Evolutionary conservation across 2,329 filamentous ascomycete genomes (phyloP).

Genomic region (Macrophomina phaseolina): DNA sequence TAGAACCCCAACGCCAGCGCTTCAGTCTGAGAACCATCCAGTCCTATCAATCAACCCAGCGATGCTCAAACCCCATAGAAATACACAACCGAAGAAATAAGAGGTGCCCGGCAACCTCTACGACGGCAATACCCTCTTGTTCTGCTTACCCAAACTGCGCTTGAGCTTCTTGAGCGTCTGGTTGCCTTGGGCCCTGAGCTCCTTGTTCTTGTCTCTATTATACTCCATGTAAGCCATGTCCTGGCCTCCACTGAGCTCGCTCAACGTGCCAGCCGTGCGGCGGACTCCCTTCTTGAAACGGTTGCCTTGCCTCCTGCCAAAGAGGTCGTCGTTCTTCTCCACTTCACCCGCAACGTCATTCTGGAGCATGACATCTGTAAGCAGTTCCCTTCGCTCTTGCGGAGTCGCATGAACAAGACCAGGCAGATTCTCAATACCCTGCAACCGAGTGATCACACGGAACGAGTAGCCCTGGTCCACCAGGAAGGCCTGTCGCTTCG

Average conservation of each 20-base stretch:
- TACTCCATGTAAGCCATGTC: slow-evolving; percentile 82
- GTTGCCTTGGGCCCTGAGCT: slow-evolving; percentile 19
- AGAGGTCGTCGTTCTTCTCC: slow-evolving; percentile 72
- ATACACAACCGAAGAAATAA: background rate
- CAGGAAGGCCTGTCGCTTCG: slow-evolving; percentile 93
- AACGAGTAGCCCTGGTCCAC: slow-evolving; percentile 99
- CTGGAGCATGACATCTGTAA: slow-evolving; percentile 88
- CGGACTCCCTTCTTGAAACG: slow-evolving; percentile 64
- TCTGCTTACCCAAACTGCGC: slow-evolving; percentile 21
- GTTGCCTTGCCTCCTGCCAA: slow-evolving; percentile 58
- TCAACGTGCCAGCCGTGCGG: slow-evolving; percentile 82
- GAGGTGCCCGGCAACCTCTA: background rate
- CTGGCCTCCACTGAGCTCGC: slow-evolving; percentile 86
- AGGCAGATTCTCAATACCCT: slow-evolving; percentile 84
- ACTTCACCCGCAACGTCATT: slow-evolving; percentile 71
- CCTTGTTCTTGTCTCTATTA: slow-evolving; percentile 28
- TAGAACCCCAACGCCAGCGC: slow-evolving; percentile 2
- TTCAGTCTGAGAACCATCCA: background rate
- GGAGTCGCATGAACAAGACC: slow-evolving; percentile 81
- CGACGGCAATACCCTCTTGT: slow-evolving; percentile 13
- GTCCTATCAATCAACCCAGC: background rate
- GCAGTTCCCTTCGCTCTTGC: slow-evolving; percentile 79
- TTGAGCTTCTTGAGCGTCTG: slow-evolving; percentile 27
- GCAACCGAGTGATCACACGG: slow-evolving; percentile 95
- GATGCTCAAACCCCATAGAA: background rate